phyloP scores from a whole-genome alignment of 2,329 filamentous ascomycete species.

The Fusarium proliferatum region DNA sequence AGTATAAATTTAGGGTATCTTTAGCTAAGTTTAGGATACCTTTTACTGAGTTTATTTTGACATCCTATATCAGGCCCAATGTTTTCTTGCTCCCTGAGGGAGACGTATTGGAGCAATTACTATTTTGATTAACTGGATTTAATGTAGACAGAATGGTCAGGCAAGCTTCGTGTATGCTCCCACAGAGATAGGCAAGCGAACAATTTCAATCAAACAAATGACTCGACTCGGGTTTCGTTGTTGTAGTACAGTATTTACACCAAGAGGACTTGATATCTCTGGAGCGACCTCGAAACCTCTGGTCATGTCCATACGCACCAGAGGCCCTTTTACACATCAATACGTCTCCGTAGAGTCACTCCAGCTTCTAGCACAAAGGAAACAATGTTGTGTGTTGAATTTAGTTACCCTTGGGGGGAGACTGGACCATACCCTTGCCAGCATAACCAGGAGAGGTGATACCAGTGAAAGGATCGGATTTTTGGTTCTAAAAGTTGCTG shows the following conservation, averaged over 20 bases:
- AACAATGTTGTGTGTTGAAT: constrained; percentile 44
- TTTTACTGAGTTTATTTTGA: no score
- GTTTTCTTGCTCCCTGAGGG: no score
- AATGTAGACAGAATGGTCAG: constrained; percentile 25
- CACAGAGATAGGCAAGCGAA: constrained; percentile 30
- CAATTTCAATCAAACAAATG: constrained; percentile 47
- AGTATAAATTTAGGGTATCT: no score
- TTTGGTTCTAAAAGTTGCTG: constrained; percentile 73
- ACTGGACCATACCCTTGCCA: constrained; percentile 84
- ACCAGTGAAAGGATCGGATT: constrained; percentile 87
- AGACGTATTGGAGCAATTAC: constrained; percentile 25
- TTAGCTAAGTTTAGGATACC: no score
- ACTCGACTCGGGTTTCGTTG: constrained; percentile 52
- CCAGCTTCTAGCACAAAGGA: constrained; percentile 51
- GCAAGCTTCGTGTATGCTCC: constrained; percentile 17
- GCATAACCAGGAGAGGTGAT: constrained; percentile 81
- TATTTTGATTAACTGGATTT: constrained; percentile 22
- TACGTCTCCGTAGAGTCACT: constrained; percentile 46
- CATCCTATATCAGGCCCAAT: no score
- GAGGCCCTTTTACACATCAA: constrained; percentile 51
- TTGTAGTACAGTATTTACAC: constrained; percentile 60
- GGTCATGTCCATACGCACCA: constrained; percentile 43
- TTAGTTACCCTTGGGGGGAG: constrained; percentile 65
- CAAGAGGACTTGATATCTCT: constrained; percentile 45
- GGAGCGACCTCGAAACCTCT: constrained; percentile 48